phyloP scores from a whole-genome alignment of 257 asterid genomes.

The Forsythia suspensa region DNA sequence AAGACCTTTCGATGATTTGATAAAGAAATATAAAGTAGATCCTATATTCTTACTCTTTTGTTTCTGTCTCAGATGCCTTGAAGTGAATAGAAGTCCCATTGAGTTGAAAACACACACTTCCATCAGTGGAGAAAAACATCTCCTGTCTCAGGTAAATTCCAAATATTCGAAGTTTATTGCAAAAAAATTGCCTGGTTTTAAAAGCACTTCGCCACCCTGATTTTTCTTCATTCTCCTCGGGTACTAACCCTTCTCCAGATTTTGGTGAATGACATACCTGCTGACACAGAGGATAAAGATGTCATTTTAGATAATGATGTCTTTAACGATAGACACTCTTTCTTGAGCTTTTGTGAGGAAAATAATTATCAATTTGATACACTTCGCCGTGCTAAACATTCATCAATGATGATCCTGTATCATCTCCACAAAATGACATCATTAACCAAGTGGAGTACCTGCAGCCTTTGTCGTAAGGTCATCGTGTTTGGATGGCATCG shows the following conservation, averaged over 20 bases:
- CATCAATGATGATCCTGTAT: constrained; percentile 83
- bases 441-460: constrained; percentile 18
- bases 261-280: constrained; percentile 36
- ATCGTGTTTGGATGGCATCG: constrained; percentile 32
- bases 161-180: background rate
- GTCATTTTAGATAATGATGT: constrained; percentile 42
- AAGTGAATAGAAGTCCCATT: constrained; percentile 20
- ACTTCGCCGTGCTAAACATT: constrained; percentile 74
- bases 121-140: constrained; percentile 52
- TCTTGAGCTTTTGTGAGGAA: constrained; percentile 64
- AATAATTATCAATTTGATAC: constrained; percentile 64
- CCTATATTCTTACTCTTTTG: background rate
- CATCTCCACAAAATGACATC: constrained; percentile 43
- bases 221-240: background rate
- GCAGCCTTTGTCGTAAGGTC: constrained; percentile 40
- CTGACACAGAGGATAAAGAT: constrained; percentile 51
- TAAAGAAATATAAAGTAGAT: too few relatives aligned
- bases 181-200: constrained; percentile 9
- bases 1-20: background rate
- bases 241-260: constrained; percentile 29
- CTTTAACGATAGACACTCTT: constrained; percentile 52
- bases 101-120: constrained; percentile 42
- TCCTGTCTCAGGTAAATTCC: constrained; percentile 44
- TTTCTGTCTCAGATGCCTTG: constrained; percentile 48
- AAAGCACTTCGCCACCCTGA: background rate